Base-by-base conservation (phyloP, 805 yeast species). In the Candida oleophila region DNA sequence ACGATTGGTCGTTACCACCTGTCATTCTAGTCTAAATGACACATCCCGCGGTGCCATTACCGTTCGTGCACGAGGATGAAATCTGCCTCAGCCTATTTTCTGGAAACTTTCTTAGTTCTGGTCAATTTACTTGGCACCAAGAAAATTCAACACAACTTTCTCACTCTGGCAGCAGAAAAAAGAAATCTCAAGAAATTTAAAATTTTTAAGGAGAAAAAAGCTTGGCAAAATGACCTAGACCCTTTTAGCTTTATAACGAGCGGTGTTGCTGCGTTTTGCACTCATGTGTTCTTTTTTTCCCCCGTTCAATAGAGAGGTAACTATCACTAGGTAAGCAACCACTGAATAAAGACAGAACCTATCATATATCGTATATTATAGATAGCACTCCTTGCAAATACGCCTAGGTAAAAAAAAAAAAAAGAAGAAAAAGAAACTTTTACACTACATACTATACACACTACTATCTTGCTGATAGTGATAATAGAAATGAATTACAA, bases 401-500 rank as follows among this genome's bases (percentile, higher is more conserved):
- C 8, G 11, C 32, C 32, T n/a, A n/a, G n/a, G n/a, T n/a, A n/a
- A n/a, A n/a, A n/a, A n/a, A n/a, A n/a, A n/a, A n/a, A n/a, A n/a
- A n/a, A n/a, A n/a, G n/a, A n/a, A n/a, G n/a, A n/a, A n/a, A n/a
- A n/a, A n/a, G n/a, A n/a, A n/a, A n/a, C n/a, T n/a, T n/a, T n/a
- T n/a, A n/a, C n/a, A n/a, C n/a, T n/a, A n/a, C n/a, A n/a, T n/a
- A n/a, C 30, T 5, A 25, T 25, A 15, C 12, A 15, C 38, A 34
- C 38, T 34, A 15, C 20, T 34, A 12, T 30, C 34, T 14, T 30
- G 14, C 14, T n/a, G n/a, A n/a, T n/a, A n/a, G 19, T n/a, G 14
- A 18, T 11, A 8, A 14, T 20, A 11, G 47, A 20, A 16, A 66
- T 69, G 70, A 70, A 69, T 50, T 72, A 69, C 54, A 72, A 71